Evolutionary conservation across 805 yeast genomes (phyloP), one percentile per base, ranked within the genome.

Genomic region (Barnettozyma vustinii): DNA sequence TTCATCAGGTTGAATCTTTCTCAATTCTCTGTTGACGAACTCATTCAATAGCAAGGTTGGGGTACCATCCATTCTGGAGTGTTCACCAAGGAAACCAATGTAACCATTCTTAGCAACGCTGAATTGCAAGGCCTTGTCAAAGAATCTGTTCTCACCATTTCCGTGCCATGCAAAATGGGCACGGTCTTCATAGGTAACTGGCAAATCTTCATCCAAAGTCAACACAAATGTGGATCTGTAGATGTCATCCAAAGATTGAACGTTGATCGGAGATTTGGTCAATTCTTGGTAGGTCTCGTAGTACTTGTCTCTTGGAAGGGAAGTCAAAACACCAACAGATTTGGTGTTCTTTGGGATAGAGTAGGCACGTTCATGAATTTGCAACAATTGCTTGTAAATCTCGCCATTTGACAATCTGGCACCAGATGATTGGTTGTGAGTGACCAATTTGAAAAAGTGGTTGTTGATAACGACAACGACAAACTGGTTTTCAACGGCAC

Each of bases 41-140:
- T 89, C 89, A 67, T 92, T 92, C 71, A 92, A 71, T 55, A 89
- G 82, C 61, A 88, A 80, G 27, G 96, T 92, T 63, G 97, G 96
- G 9, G 97, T 88, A 53, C 98, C 99, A 68, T 92, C 99, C 98
- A 92, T 92, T 73, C 81, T 86, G 20, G 97, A 89, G 73, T 92
- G 99, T 72, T 92, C 99, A 53, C 96, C 97, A 63, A 90, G 70
- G 72, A 91, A 92, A 1, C 97, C 98, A 8, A 97, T 87, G 54
- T 81, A 75, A 51, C 94, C 96, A 67, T 89, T 90, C 53, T 80
- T 83, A 51, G 86, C 73, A 47, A 92, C 81, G 57, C 90, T 77
- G 65, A 88, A 83, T 72, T 92, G 94, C 52, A 87, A 72, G 4
- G 97, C 92, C 73, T 92, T 92, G 73, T 92, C 98, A 66, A 78